Evolutionary conservation across 192 early-diverging fungal species (phyloP).

Genomic region (Kickxella alabastrina): DNA sequence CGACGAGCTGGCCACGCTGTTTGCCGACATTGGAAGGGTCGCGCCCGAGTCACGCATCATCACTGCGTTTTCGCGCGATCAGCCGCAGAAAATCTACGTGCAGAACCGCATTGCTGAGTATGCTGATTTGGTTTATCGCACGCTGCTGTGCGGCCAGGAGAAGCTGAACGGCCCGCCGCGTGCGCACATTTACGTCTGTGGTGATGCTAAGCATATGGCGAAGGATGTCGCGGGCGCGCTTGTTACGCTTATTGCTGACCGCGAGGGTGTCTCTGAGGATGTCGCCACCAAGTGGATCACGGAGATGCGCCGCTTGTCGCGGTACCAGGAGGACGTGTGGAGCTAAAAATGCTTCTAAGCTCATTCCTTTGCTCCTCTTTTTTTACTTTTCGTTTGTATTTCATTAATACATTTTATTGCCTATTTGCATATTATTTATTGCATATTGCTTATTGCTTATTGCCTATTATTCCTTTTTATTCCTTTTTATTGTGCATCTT

Average conservation of each 20-base stretch:
- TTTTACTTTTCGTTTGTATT: conserved; percentile 9
- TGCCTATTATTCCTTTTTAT: too few relatives aligned
- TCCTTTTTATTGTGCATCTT: too few relatives aligned
- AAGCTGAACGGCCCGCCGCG: conserved; percentile 37
- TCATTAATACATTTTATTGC: too few relatives aligned
- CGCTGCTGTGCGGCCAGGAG: conserved; percentile 64
- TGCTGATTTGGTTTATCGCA: conserved; percentile 72
- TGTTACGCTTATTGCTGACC: conserved; percentile 61
- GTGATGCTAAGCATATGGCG: conserved; percentile 97
- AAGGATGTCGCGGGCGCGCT: conserved; percentile 75
- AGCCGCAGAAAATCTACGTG: conserved; percentile 88
- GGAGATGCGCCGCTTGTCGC: conserved; percentile 70
- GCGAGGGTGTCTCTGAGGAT: conserved; percentile 61
- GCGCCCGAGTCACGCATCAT: conserved; percentile 65
- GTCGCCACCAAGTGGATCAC: conserved; percentile 77
- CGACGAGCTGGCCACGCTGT: conserved; percentile 70
- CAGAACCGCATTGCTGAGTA: conserved; percentile 82
- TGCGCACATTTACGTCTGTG: conserved; percentile 87
- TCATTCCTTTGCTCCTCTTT: conserved; percentile 6
- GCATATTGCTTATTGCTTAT: too few relatives aligned
- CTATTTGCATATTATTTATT: too few relatives aligned
- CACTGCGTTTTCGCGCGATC: conserved; percentile 89
- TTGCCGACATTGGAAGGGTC: conserved; percentile 51
- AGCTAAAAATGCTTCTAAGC: conserved; percentile 57
- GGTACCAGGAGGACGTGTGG: conserved; percentile 98